Conservation (phyloP, 1,139 yeast species). For the Kodamaea sp. region DNA sequence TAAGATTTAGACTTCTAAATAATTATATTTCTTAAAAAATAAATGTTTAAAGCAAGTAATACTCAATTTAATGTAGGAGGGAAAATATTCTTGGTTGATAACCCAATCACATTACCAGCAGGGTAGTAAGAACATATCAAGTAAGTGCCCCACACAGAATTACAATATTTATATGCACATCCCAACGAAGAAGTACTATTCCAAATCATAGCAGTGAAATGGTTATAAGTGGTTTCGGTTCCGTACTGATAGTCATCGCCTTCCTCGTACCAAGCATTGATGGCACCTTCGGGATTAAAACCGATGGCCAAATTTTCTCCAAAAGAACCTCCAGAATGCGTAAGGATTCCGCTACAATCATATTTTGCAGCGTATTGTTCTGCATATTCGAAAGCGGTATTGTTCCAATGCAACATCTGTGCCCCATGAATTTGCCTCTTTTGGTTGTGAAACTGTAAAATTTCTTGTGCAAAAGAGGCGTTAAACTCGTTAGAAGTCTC, state of each 20-base stretch:
- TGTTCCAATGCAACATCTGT: conserved; percentile 30
- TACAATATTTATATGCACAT: conserved; percentile 18
- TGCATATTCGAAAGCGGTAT: conserved; percentile 29
- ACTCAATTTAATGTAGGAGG: conserved; percentile 7
- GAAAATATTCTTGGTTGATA: conserved; percentile 25
- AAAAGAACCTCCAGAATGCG: conserved; percentile 33
- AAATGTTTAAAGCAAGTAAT: neutral
- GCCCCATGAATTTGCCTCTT: conserved; percentile 30
- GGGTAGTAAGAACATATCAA: conserved; percentile 58
- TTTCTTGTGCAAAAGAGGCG: conserved; percentile 21
- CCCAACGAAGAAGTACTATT: conserved; percentile 16
- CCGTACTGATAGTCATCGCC: conserved; percentile 26
- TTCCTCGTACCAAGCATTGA: conserved; percentile 39
- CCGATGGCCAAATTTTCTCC: conserved; percentile 43
- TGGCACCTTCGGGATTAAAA: conserved; percentile 27
- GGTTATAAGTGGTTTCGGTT: conserved; percentile 13
- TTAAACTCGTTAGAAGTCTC: neutral
- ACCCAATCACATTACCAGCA: conserved; percentile 57
- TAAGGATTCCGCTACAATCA: conserved; percentile 33
- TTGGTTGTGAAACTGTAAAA: conserved; percentile 27
- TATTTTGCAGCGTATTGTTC: conserved; percentile 25
- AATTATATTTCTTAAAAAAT: neutral
- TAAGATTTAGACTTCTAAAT: conserved; percentile 8
- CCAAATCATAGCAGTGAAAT: conserved; percentile 24
- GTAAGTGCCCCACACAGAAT: conserved; percentile 49